These are phyloP conservation scores for Aspergillus mulundensis DNA, from an alignment of 495 filamentous ascomycete species.

Conservation along the genomic window DNA sequence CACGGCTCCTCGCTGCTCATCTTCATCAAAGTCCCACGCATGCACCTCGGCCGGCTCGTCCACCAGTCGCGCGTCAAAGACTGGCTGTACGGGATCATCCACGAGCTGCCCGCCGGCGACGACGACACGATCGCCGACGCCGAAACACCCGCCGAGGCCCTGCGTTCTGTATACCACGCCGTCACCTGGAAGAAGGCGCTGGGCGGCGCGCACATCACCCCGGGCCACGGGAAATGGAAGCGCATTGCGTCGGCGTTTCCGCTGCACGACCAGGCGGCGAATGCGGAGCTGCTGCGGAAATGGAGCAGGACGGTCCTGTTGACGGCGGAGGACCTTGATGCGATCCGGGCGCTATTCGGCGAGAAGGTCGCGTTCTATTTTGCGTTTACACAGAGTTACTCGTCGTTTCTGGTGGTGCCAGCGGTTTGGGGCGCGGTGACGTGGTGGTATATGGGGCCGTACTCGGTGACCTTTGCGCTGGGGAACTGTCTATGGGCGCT, in stretches of 20 bases:
- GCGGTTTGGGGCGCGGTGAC: slow-evolving; percentile 70
- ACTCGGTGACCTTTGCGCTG: slow-evolving; percentile 74
- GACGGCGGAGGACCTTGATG: slow-evolving; percentile 67
- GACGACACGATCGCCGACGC: slow-evolving; percentile 49
- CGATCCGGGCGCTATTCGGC: slow-evolving; percentile 79
- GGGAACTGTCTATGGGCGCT: slow-evolving; percentile 79
- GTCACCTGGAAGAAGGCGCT: slow-evolving; percentile 77
- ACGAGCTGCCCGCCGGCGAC: slow-evolving; percentile 59
- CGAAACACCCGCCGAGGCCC: slow-evolving; percentile 80
- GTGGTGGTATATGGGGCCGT: slow-evolving; percentile 76
- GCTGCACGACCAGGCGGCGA: slow-evolving; percentile 81
- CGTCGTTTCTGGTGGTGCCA: slow-evolving; percentile 76
- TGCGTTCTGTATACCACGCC: slow-evolving; percentile 81
- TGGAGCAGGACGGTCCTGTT: slow-evolving; percentile 76
- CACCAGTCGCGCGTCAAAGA: slow-evolving; percentile 80
- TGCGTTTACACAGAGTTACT: slow-evolving; percentile 90
- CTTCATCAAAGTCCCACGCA: slow-evolving; percentile 64
- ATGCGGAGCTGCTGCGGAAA: slow-evolving; percentile 77
- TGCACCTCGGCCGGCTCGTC: slow-evolving; percentile 46
- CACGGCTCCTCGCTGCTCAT: slow-evolving; percentile 70
- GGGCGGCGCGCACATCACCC: slow-evolving; percentile 85
- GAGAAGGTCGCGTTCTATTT: slow-evolving; percentile 96
- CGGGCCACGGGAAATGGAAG: slow-evolving; percentile 75
- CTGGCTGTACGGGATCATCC: slow-evolving; percentile 84
- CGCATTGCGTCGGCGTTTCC: slow-evolving; percentile 82